A percentile compares a stretch with the other conserved stretches of the same genome.
phyloP scores from a whole-genome alignment of 495 filamentous ascomycete species.

The Penicillium roqueforti region DNA sequence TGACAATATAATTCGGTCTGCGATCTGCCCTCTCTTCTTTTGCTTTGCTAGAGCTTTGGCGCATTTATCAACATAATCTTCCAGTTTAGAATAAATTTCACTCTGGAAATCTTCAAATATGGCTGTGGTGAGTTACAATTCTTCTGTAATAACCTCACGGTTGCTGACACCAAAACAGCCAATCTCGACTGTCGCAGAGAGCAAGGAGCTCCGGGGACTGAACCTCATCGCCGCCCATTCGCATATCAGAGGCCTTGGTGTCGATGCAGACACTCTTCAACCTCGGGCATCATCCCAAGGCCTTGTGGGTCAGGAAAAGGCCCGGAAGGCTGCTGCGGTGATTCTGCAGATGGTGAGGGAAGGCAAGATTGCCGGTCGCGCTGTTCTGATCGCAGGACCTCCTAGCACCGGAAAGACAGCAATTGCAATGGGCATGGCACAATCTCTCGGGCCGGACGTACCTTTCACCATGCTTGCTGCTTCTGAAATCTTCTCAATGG shows the following conservation, averaged over 20 bases:
- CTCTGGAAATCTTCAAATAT: constrained; percentile 20
- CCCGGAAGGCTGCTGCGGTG: constrained; percentile 90
- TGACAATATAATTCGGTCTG: constrained; percentile 1
- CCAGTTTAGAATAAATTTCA: constrained; percentile 1
- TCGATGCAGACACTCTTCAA: constrained; percentile 86
- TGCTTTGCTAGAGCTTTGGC: constrained; percentile 13
- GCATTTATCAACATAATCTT: constrained; percentile 4
- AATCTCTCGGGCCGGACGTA: constrained; percentile 87
- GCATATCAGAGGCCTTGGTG: constrained; percentile 92
- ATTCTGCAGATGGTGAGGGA: constrained; percentile 98
- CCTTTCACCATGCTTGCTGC: constrained; percentile 94
- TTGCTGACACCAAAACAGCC: constrained; percentile 46
- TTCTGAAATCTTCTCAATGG: constrained; percentile 95
- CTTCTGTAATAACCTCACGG: neutral
- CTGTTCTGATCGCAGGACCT: constrained; percentile 91
- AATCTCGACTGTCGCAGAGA: constrained; percentile 90
- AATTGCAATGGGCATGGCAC: constrained; percentile 98
- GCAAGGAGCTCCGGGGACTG: constrained; percentile 86
- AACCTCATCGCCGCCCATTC: constrained; percentile 98
- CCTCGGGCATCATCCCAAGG: constrained; percentile 84
- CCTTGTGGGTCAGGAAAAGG: constrained; percentile 95
- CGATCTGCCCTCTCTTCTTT: constrained; percentile 10
- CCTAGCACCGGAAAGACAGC: constrained; percentile 98
- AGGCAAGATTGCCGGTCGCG: constrained; percentile 94
- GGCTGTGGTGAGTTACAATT: constrained; percentile 38